Conservation (phyloP, 1,284 basidiomycete species). For the Cerrena zonata region DNA sequence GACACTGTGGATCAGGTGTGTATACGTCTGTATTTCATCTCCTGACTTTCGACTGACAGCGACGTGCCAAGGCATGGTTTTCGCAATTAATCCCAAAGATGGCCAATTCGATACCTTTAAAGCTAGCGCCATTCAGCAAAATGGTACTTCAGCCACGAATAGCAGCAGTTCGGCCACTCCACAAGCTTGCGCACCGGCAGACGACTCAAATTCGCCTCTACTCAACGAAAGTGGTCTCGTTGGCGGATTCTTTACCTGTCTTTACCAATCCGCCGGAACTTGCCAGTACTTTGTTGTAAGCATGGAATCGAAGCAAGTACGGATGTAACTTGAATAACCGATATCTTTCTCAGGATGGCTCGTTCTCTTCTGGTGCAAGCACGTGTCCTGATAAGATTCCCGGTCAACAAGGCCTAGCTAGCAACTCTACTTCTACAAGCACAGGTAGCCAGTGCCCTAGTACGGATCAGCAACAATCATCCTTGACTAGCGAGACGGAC, state of each 20-base stretch:
- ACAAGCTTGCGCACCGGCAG: neutral
- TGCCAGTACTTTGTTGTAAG: neutral
- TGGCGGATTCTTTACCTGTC: neutral
- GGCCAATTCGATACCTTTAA: conserved; percentile 51
- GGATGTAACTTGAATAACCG: neutral
- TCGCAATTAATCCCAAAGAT: conserved; percentile 28
- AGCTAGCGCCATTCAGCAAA: conserved; percentile 14
- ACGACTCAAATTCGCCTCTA: neutral
- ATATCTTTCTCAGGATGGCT: neutral
- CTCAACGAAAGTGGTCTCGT: neutral
- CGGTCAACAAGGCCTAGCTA: neutral
- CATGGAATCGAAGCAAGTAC: neutral
- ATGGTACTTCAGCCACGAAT: neutral
- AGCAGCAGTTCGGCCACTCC: neutral
- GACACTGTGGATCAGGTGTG: neutral
- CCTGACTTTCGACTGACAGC: too few species aligned
- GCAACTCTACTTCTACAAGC: neutral
- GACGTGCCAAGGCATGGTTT: neutral
- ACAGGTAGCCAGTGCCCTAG: neutral
- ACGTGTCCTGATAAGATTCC: neutral
- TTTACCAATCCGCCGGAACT: neutral
- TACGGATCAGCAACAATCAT: neutral
- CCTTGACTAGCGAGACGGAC: neutral
- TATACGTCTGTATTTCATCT: too few species aligned
- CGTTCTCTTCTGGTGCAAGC: neutral